Base-by-base conservation (phyloP, 2,329 filamentous ascomycete genomes). In the Tolypocladium ovalisporum region DNA sequence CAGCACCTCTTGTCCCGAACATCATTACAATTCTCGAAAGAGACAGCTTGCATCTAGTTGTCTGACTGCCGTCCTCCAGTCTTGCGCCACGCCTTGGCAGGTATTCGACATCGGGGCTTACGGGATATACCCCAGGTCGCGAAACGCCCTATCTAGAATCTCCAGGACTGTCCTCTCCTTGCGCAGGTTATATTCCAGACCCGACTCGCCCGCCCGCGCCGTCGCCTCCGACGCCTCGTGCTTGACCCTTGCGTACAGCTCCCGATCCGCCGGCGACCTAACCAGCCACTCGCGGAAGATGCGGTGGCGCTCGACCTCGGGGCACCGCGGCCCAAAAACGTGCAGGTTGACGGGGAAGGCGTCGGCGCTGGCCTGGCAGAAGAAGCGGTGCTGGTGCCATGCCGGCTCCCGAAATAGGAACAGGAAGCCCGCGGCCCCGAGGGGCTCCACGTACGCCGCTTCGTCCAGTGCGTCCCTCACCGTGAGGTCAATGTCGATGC, bases 401-500 rank as follows among this genome's bases (percentile, higher is more conserved):
- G 44, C 55, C 0, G 73, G 76, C 65, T 81, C 76, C 22, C 79
- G 72, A 0, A 71, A 17, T 1, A 77, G 65, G 54, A 80, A 79
- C 17, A 71, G 67, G 54, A 80, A 80, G 0, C 76, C 76, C 0
- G 63, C 70, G 0, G 62, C 59, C 62, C 79, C 75, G 8, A 81
- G 74, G 1, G 65, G 65, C 1, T 68, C 61, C 10, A 73, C 75
- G 59, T 80, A 81, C 1, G 66, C 64, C 2, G 60, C 64, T 61
- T 81, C 78, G 42, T 74, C 69, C 13, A 61, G 61, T 29, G 71
- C 58, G 53, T 79, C 68, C 3, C 62, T 53, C 5, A 82, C 70
- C 4, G 75, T 68, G 10, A 82, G 65, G 62, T 82, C 80, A 34
- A 82, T 71, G 62, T 82, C 79, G 54, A 82, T 77, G 52, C 81